Evolutionary conservation across 73 alveolate genomes (phyloP), one percentile per base, ranked within the genome.

Genomic region (Chromera velia): DNA sequence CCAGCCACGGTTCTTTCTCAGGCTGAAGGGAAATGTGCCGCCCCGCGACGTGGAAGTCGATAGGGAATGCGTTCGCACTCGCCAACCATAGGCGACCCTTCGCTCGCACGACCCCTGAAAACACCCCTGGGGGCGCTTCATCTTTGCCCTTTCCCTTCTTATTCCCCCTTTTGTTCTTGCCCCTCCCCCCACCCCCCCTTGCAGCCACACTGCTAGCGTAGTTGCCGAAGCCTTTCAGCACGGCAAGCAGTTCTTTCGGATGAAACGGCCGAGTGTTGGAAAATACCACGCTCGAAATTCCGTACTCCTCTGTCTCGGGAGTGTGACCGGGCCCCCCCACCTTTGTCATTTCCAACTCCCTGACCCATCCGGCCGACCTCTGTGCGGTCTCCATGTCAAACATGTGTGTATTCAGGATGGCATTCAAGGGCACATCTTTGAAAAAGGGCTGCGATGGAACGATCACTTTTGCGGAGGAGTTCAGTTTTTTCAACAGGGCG

Each of bases 221-320:
- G 69, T 63, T 64, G 28, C 82, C 82, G 32, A 75, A 19, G 63
- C 82, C 73, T 28, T 72, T 82, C 13, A 87, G 69, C 0, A 87
- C 63, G 19, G 48, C 28, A 28, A 55, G 74, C 34, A 87, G 75
- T 73, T 84, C 32, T 22, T 29, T 62, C 18, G 88, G 88, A 74
- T 87, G 87, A 67, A 87, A 87, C 6, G 92, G 89, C 67, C 90
- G 82, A 28, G 65, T 72, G 46, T 87, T 74, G 71, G 77, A 73
- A 69, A 75, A 87, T 27, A 79, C 82, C 74, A 77, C 29, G 34
- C 87, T 75, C 27, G 87, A 64, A 32, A 87, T 87, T 46, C 86
- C 86, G 71, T 87, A 87, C 72, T 87, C 92, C 28, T 73, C 87
- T 27, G 87, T 82, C 45, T 87, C 90, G 17, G 90, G 78, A 29